Evolutionary conservation across 2,329 filamentous ascomycete species (phyloP).

Genomic region (Xylariales sp.): DNA sequence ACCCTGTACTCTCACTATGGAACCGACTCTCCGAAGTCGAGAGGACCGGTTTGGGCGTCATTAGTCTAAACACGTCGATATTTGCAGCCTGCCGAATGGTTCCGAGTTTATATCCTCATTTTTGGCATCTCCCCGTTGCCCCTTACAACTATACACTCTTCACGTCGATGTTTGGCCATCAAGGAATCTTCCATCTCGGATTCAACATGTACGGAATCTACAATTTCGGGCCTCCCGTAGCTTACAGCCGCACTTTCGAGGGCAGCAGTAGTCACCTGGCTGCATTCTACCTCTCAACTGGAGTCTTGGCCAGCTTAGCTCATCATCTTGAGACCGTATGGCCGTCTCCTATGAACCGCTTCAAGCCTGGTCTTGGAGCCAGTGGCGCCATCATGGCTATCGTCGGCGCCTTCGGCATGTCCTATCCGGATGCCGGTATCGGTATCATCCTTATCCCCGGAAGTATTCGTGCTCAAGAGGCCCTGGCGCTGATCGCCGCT

Average conservation of each 20-base stretch:
- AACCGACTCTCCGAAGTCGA: neutral
- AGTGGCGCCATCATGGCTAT: conserved; percentile 21
- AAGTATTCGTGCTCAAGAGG: conserved; percentile 7
- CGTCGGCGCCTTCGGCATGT: conserved; percentile 14
- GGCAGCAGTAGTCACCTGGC: conserved; percentile 15
- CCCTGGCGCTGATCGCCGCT: conserved; percentile 10
- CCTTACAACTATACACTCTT: conserved; percentile 19
- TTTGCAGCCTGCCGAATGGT: conserved; percentile 6
- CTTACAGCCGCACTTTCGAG: conserved; percentile 10
- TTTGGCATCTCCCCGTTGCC: conserved; percentile 13
- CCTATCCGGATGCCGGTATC: conserved; percentile 12
- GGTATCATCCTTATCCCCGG: conserved; percentile 17
- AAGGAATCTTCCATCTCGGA: conserved; percentile 12
- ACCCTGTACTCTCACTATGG: neutral
- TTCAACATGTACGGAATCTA: conserved; percentile 17
- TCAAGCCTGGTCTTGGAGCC: conserved; percentile 11
- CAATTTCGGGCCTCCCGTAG: conserved; percentile 10
- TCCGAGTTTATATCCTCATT: conserved; percentile 2
- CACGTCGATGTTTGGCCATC: conserved; percentile 20
- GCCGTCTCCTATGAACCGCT: conserved; percentile 8
- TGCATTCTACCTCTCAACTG: conserved; percentile 22
- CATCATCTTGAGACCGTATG: conserved; percentile 14
- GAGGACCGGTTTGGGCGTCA: conserved; percentile 9
- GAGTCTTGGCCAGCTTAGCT: conserved; percentile 17
- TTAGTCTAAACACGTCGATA: conserved; percentile 12